Conservation (phyloP, 495 filamentous ascomycete species). For the Apiosordaria backusii region DNA sequence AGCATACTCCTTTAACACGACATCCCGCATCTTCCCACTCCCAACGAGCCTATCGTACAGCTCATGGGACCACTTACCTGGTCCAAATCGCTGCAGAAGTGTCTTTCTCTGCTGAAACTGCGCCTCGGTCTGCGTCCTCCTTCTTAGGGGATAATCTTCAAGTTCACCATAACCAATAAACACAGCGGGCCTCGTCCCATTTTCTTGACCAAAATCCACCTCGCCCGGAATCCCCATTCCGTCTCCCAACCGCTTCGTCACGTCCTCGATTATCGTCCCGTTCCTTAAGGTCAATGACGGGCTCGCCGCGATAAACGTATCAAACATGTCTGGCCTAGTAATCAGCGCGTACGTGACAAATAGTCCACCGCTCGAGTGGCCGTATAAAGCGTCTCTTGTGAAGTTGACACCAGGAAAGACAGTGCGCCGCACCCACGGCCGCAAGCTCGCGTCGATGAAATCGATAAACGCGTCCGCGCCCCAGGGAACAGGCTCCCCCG, state of each 20-base stretch:
- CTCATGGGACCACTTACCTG: constrained; percentile 11
- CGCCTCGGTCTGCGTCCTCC: constrained; percentile 19
- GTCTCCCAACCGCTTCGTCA: constrained; percentile 17
- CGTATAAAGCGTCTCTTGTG: constrained; percentile 17
- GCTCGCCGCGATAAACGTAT: constrained; percentile 19
- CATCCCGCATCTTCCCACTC: constrained; percentile 19
- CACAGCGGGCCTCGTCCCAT: constrained; percentile 13
- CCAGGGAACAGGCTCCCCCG: constrained; percentile 10
- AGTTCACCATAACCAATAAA: constrained; percentile 18
- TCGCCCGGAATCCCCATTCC: constrained; percentile 7
- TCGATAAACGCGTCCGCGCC: constrained; percentile 17
- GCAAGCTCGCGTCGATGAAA: constrained; percentile 14
- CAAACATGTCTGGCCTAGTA: constrained; percentile 11
- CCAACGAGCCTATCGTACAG: constrained; percentile 17
- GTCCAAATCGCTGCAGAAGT: constrained; percentile 6
- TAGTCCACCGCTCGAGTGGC: constrained; percentile 17
- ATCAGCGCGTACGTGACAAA: constrained; percentile 18
- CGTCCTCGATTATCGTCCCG: constrained; percentile 12
- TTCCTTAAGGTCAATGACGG: constrained; percentile 15
- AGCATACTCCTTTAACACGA: constrained; percentile 22
- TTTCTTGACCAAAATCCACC: background rate
- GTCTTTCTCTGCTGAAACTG: constrained; percentile 15
- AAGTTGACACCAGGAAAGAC: constrained; percentile 18
- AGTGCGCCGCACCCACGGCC: constrained; percentile 18
- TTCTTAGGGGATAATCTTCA: constrained; percentile 19